phyloP scores from a whole-genome alignment of 441 rosid genomes.

The Codiaeum variegatum region DNA sequence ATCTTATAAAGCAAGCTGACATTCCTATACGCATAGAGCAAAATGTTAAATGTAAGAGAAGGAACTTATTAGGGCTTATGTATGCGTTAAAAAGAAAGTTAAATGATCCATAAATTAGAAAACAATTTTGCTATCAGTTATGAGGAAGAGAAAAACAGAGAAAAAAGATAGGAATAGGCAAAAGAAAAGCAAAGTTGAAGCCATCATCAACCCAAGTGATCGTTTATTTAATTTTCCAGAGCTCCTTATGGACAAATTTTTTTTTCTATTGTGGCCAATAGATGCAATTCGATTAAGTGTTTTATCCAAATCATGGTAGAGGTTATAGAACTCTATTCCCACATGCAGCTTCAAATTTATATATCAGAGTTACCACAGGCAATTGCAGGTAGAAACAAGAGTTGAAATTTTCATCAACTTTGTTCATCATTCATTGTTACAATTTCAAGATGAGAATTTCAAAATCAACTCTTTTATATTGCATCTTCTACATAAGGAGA shows the following conservation, averaged over 20 bases:
- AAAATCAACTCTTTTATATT: background rate
- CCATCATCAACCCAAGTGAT: background rate
- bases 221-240: background rate
- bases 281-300: background rate
- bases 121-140: too few species aligned
- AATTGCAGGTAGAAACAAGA: background rate
- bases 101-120: too few species aligned
- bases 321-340: background rate
- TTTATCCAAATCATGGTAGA: background rate
- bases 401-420: background rate
- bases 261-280: background rate
- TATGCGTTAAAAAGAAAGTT: too few species aligned
- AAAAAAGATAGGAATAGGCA: background rate
- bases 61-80: too few species aligned
- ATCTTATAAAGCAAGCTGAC: too few species aligned
- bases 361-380: background rate
- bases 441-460: background rate
- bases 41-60: too few species aligned
- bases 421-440: background rate
- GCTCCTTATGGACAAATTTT: background rate
- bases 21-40: too few species aligned
- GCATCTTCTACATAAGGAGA: background rate
- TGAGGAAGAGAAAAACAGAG: too few species aligned
- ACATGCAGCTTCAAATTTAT: background rate
- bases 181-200: background rate